Evolutionary conservation across 495 filamentous ascomycete genomes (phyloP), one percentile per base, ranked within the genome.

Genomic region (Penicillium longicatenatum): DNA sequence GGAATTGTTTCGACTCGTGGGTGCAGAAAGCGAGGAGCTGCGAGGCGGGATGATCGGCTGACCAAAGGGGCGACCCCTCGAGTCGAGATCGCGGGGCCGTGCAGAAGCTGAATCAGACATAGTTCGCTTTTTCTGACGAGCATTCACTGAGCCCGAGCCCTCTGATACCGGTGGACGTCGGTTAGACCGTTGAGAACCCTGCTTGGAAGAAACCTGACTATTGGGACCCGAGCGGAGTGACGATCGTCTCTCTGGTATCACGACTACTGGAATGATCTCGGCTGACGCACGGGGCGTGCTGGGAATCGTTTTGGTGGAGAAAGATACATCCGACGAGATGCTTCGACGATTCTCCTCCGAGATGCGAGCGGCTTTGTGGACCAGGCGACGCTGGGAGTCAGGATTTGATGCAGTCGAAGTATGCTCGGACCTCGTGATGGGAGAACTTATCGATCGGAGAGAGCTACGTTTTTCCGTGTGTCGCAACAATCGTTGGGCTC

Each of bases 21-120:
- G 86, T 4, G 87, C 88, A 19, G 87, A 89, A 17, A 90, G 79
- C 12, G 87, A 89, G 4, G 87, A 87, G 58, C 81, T 83, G 31
- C 66, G 66, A 21, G 84, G 57, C 84, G 82, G 85, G 50, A 90
- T 82, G 17, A 76, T 68, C n/a, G 88, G 87, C 11, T 80, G 81
- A 43, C 58, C 62, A 41, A 58, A 50, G 14, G 55, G 47, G 26
- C 72, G 70, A 22, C 66, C 66, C 26, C 71, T 70, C 20, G 58
- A 64, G 39, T 70, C 65, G 21, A 12, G 48, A 41, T 63, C 66
- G 60, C 54, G 63, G 49, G 64, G 62, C 24, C 44, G 54, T 51
- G 61, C 61, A 54, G 70, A 63, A 44, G 67, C 61, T 20, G 70
- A 70, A 29, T 79, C 78, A 16, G 79, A 82, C 45, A 75, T 56